These are phyloP conservation scores for Pneumocystis wakefieldiae DNA, from an alignment of 1,139 yeast species.

Conservation along the genomic window DNA sequence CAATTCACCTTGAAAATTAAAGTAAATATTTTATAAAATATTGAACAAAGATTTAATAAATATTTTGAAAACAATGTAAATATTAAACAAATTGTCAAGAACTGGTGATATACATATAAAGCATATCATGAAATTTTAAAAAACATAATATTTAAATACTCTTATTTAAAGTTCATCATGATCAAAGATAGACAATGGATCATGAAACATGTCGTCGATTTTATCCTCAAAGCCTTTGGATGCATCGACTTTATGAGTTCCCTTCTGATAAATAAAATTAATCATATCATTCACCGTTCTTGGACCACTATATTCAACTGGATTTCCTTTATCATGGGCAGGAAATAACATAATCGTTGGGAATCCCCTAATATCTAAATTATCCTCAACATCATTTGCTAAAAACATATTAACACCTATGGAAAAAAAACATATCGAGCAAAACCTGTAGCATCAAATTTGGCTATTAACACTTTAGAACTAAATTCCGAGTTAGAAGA, in stretches of 20 bases:
- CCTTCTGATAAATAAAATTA: conserved; percentile 51
- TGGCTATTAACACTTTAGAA: conserved; percentile 56
- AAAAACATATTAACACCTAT: conserved; percentile 20
- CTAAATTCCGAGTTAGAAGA: conserved; percentile 23
- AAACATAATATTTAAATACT: not conserved
- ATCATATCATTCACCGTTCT: conserved; percentile 66
- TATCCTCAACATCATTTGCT: conserved; percentile 57
- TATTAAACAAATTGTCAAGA: too few species aligned
- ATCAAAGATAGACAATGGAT: not conserved
- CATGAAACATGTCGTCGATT: too few species aligned
- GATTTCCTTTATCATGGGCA: conserved; percentile 69
- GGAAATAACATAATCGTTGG: conserved; percentile 89
- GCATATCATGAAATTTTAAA: not conserved
- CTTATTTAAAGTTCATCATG: conserved; percentile 1
- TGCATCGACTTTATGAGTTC: conserved; percentile 38
- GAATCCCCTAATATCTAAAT: conserved; percentile 60
- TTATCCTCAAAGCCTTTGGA: conserved; percentile 24
- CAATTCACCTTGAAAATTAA: too few species aligned
- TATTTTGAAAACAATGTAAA: too few species aligned
- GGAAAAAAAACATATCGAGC: not conserved
- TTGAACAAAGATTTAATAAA: too few species aligned
- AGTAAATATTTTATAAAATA: too few species aligned
- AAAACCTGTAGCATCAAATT: conserved; percentile 52
- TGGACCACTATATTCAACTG: conserved; percentile 51
- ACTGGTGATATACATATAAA: not conserved